phyloP scores from a whole-genome alignment of 1,139 yeast genomes.

The Candida glucosophila region DNA sequence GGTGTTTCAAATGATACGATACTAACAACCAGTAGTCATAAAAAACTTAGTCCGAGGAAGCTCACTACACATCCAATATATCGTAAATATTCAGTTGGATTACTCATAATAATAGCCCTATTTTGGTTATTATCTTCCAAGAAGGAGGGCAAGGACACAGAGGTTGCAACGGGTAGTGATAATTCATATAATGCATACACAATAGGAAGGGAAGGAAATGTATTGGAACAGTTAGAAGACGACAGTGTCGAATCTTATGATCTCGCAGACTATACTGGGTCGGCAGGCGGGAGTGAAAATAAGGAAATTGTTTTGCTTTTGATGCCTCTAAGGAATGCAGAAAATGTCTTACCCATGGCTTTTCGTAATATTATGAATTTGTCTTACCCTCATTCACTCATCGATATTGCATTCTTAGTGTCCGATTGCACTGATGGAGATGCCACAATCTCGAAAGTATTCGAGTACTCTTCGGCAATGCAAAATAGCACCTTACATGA shows the following conservation, averaged over 20 bases:
- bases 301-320: slow-evolving; percentile 63
- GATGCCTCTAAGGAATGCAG: slow-evolving; percentile 80
- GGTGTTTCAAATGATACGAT: slow-evolving; percentile 1
- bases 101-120: neutral
- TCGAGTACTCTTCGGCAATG: slow-evolving; percentile 56
- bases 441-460: slow-evolving; percentile 57
- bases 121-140: no score
- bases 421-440: slow-evolving; percentile 79
- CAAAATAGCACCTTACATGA: slow-evolving; percentile 63
- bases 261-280: slow-evolving; percentile 48
- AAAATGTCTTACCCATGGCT: slow-evolving; percentile 70
- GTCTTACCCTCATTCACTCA: slow-evolving; percentile 73
- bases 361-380: slow-evolving; percentile 79
- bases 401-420: slow-evolving; percentile 78
- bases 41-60: slow-evolving; percentile 5
- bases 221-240: no score
- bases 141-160: no score
- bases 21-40: slow-evolving; percentile 7
- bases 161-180: no score
- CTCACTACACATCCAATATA: neutral
- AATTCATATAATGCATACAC: no score
- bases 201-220: no score
- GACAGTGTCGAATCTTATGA: slow-evolving; percentile 61
- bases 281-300: slow-evolving; percentile 42
- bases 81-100: neutral